Evolutionary conservation across 306 rosid genomes (phyloP), one percentile per base, ranked within the genome.

Genomic region (Trifolium pratense): DNA sequence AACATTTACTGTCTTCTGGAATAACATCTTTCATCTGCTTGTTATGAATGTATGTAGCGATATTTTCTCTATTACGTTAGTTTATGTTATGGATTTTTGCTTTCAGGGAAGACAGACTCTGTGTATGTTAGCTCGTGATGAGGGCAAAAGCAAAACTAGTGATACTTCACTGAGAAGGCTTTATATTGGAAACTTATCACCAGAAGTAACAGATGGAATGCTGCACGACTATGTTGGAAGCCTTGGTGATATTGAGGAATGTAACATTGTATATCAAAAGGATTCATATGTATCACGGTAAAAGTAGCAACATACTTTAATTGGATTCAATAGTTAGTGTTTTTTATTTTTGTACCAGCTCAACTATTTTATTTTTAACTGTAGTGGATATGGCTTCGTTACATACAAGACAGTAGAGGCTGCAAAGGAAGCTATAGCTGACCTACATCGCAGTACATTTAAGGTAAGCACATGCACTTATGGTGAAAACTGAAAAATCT

Each of bases 171-270:
- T 74, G 78, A 90, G 96, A 87, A 92, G 86, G 89, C 92, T 92
- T 74, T 92, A 88, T 77, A 78, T 92, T 59, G 96, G 92, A 39
- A 82, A 91, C 75, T 80, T 92, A 65, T 81, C 96, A 17, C 92
- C 89, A 51, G 89, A 87, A 74, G 90, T 90, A 80, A 82, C 96
- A 5, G 87, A 83, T 78, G 95, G 88, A 84, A 64, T 78, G 80
- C 84, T 92, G 70, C 95, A 87, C 20, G 79, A 39, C 77, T 88
- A 77, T 76, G 84, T 92, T 43, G 66, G 61, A 37, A 88, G 82
- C 80, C 84, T 84, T 78, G 98, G 98, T 49, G 90, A 84, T 32
- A 90, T 88, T 79, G 96, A 88, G 82, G 96, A 92, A 86, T 95
- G 96, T 68, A 87, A 95, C 9, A 92, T 88, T 84, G 92, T 90